phyloP scores from a whole-genome alignment of 139 green algal species.

The Micractinium sp. region DNA sequence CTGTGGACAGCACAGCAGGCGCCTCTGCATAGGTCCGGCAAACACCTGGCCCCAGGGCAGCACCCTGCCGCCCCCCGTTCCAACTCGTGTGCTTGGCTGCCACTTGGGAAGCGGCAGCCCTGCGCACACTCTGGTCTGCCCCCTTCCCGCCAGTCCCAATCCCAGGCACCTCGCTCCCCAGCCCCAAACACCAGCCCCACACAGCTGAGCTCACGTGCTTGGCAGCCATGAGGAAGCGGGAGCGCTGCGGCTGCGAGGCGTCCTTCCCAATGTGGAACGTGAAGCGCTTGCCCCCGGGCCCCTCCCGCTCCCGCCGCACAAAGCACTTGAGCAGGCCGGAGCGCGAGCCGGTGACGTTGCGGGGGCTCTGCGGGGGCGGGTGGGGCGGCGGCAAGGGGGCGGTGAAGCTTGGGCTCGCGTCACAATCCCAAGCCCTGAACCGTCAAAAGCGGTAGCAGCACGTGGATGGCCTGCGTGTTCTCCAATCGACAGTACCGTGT shows the following conservation, averaged over 20 bases:
- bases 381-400: neutral
- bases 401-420: neutral
- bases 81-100: too few species aligned
- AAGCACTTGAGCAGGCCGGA: slow-evolving; percentile 53
- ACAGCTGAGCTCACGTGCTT: slow-evolving; percentile 4
- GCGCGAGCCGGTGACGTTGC: slow-evolving; percentile 6
- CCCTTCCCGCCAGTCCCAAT: too few species aligned
- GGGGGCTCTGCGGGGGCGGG: slow-evolving; percentile 12
- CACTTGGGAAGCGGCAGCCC: neutral
- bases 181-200: neutral
- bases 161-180: neutral
- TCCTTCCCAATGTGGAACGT: slow-evolving; percentile 35
- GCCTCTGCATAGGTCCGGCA: neutral
- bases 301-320: slow-evolving; percentile 40
- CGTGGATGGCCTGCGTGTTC: neutral
- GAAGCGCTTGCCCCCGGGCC: slow-evolving; percentile 26
- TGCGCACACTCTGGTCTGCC: too few species aligned
- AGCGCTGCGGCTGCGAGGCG: slow-evolving; percentile 21
- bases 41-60: neutral
- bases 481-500: too few species aligned
- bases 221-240: slow-evolving; percentile 36
- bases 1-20: neutral
- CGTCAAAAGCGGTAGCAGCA: neutral
- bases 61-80: neutral
- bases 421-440: neutral